Evolutionary conservation across 2,329 filamentous ascomycete genomes (phyloP).

Genomic region (Penicillium hordei): DNA sequence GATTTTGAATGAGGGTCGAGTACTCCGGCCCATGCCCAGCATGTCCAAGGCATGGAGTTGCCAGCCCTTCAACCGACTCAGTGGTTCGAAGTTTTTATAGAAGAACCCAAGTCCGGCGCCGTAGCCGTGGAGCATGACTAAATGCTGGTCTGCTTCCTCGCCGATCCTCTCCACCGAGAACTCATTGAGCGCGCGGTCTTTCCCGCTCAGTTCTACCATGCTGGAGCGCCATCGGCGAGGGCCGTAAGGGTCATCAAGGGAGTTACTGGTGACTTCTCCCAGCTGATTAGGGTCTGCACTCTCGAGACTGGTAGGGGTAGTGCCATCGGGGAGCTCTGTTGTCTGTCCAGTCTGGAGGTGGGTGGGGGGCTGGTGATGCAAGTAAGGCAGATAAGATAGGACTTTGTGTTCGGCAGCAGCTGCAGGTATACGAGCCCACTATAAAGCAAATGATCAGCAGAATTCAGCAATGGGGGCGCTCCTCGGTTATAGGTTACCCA

Average conservation of each 20-base stretch:
- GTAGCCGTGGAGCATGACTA: slow-evolving; percentile 97
- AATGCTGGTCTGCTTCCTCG: slow-evolving; percentile 75
- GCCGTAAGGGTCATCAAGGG: slow-evolving; percentile 72
- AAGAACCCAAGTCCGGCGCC: slow-evolving; percentile 95
- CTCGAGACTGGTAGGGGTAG: slow-evolving; percentile 33
- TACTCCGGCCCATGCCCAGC: slow-evolving; percentile 90
- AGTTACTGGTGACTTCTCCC: slow-evolving; percentile 50
- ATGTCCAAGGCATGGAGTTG: slow-evolving; percentile 92
- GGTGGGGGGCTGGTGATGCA: slow-evolving; percentile 66
- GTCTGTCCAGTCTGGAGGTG: slow-evolving; percentile 62
- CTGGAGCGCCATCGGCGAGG: slow-evolving; percentile 81
- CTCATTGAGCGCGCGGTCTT: slow-evolving; percentile 85
- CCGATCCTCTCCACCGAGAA: slow-evolving; percentile 83
- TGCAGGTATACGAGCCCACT: slow-evolving; percentile 86
- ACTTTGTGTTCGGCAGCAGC: slow-evolving; percentile 84
- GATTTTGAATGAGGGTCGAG: slow-evolving; percentile 79
- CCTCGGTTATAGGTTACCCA: slow-evolving; percentile 62
- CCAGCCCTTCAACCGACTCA: slow-evolving; percentile 77
- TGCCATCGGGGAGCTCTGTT: slow-evolving; percentile 28
- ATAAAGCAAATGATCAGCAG: slow-evolving; percentile 21
- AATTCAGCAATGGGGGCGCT: slow-evolving; percentile 5
- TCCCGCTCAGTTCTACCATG: slow-evolving; percentile 80
- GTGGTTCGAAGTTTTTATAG: slow-evolving; percentile 93
- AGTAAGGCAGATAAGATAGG: slow-evolving; percentile 78
- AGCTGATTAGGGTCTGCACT: slow-evolving; percentile 39